A percentile compares a stretch with the other conserved stretches of the same genome.
These are phyloP conservation scores for Phytopythium sindhum DNA, from an alignment of 352 stramenopile genomes.

Conservation along the genomic window DNA sequence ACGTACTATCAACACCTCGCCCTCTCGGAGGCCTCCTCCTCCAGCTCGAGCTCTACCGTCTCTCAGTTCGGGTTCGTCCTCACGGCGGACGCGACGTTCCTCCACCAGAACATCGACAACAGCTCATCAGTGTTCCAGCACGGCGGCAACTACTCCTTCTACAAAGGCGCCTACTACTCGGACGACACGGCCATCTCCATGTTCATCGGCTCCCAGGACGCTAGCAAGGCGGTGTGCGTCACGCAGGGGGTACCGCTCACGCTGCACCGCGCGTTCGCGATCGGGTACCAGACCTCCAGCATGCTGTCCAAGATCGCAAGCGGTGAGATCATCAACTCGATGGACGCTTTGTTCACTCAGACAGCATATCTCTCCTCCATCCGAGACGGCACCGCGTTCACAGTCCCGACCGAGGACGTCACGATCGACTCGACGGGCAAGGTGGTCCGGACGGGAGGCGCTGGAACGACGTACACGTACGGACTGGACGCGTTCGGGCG, in stretches of 20 bases:
- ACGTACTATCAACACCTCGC: slow-evolving; percentile 27
- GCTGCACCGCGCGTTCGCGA: slow-evolving; percentile 27
- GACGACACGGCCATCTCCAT: slow-evolving; percentile 24
- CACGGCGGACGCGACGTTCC: slow-evolving; percentile 20
- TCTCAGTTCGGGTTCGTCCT: slow-evolving; percentile 27
- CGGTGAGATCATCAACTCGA: slow-evolving; percentile 36
- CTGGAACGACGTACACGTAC: slow-evolving; percentile 23
- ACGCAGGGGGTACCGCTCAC: slow-evolving; percentile 22
- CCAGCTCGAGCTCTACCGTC: slow-evolving; percentile 7
- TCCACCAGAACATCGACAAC: slow-evolving; percentile 26
- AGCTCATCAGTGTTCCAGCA: slow-evolving; percentile 12
- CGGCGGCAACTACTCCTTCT: slow-evolving; percentile 22
- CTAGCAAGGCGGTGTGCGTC: slow-evolving; percentile 4
- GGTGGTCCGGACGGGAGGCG: slow-evolving; percentile 22
- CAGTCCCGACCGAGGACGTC: slow-evolving; percentile 26
- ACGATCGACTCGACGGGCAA: slow-evolving; percentile 21
- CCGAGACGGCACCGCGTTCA: slow-evolving; percentile 5
- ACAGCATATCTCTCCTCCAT: slow-evolving; percentile 17
- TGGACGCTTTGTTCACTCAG: slow-evolving; percentile 30
- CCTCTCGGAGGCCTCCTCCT: slow-evolving; percentile 7
- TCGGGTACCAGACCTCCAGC: slow-evolving; percentile 25
- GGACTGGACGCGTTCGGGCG: slow-evolving; percentile 20
- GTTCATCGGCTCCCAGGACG: slow-evolving; percentile 14
- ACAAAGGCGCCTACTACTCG: slow-evolving; percentile 21
- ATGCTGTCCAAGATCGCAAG: slow-evolving; percentile 26